Conservation (phyloP, 148 eudicot genomes). For the Rhododendron molle region DNA sequence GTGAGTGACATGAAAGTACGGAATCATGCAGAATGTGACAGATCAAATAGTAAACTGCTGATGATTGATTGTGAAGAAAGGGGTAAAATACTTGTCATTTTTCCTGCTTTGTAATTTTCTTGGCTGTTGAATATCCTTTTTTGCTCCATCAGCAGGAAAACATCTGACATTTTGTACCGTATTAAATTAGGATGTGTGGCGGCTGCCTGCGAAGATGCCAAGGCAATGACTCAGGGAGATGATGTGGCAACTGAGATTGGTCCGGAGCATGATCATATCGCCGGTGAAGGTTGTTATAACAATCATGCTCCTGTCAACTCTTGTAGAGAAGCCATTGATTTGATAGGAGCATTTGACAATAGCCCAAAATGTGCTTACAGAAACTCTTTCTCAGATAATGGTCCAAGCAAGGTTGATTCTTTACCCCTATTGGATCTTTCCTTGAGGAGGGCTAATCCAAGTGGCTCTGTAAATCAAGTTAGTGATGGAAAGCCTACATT, state of each 20-base stretch:
- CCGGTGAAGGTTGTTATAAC: slow-evolving; percentile 24
- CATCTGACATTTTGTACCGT: not conserved
- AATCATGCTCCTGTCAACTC: slow-evolving; percentile 19
- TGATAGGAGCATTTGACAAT: slow-evolving; percentile 68
- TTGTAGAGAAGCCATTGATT: slow-evolving; percentile 65
- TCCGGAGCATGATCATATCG: slow-evolving; percentile 19
- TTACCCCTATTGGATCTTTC: slow-evolving; percentile 68
- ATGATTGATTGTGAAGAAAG: slow-evolving; percentile 24
- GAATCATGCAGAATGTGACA: slow-evolving; percentile 20
- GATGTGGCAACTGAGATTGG: slow-evolving; percentile 21
- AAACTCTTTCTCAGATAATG: slow-evolving; percentile 24
- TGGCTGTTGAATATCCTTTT: not conserved
- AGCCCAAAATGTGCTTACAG: slow-evolving; percentile 23
- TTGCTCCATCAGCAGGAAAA: not conserved
- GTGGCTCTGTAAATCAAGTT: slow-evolving; percentile 35
- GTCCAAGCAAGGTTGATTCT: slow-evolving; percentile 35
- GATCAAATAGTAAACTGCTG: slow-evolving; percentile 20
- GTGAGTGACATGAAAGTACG: slow-evolving; percentile 21
- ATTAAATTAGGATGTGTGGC: slow-evolving; percentile 25
- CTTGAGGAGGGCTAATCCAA: slow-evolving; percentile 53
- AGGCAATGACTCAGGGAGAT: slow-evolving; percentile 21
- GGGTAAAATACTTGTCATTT: slow-evolving; percentile 18
- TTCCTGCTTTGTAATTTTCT: not conserved
- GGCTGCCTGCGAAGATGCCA: slow-evolving; percentile 22
- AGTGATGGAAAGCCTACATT: slow-evolving; percentile 40